Evolutionary conservation across 176 grass and related monocot species (phyloP), one percentile per base, ranked within the genome.

Genomic region (Rhynchospora pubera): DNA sequence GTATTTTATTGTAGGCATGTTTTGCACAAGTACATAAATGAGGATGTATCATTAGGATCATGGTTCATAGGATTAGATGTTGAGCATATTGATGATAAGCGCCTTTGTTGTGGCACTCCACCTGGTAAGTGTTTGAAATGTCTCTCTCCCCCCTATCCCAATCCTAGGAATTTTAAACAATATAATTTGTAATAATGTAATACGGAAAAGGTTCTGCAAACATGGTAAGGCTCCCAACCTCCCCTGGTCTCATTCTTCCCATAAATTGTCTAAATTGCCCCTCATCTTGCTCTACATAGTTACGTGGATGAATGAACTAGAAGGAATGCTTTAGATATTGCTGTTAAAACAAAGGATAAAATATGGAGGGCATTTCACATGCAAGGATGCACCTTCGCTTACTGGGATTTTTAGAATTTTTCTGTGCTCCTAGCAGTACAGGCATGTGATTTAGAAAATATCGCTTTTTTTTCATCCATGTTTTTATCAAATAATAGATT

Each of bases 1-100:
- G 39, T 71, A 53, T 83, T 12, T 9, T 80, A 10, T 6, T 77
- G 13, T 11, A 97, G 94, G 65, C 91, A 91, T 80, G 89, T 97
- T 30, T 83, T 97, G 73, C 94, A 94, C 75, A 94, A 90, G 77
- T 97, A 87, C 76, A 84, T 81, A 73, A 97, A 97, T 6, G 94
- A 97, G 83, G 94, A 97, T 90, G 94, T 97, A 46, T 94, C 94
- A 71, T 67, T 97, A 39, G 94, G 94, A 43, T 63, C 94, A 53
- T 97, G 94, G 94, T 83, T 97, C 1, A 72, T 97, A 76, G 94
- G 94, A 43, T 52, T 97, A 89, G 94, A 97, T 80, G 94, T 89
- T 71, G 91, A 94, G 74, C 91, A 97, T 85, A 94, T 94, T 84
- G 94, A 97, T 85, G 94, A 97, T 77, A 88, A 80, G 15, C 87